Base-by-base conservation (phyloP, 306 rosid species). In the Rosa chinensis region DNA sequence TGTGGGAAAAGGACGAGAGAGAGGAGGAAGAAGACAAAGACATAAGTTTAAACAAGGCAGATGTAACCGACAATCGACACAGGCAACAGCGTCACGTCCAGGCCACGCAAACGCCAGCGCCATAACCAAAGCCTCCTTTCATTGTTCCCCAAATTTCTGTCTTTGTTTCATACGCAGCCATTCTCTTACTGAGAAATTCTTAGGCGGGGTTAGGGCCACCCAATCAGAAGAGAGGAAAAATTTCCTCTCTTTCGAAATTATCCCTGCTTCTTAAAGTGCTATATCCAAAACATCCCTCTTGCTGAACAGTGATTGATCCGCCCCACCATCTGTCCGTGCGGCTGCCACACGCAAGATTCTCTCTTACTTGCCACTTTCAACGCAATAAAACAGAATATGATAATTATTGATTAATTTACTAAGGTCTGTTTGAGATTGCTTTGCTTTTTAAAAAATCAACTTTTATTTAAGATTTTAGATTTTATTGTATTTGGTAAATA, bases 51-150 rank as follows among this genome's bases (percentile, higher is more conserved):
- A 67, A 67, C n/a, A 6, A 6, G 71, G 47, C 47, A 37, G 45
- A 17, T 28, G 28, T 28, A 32, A 58, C 79, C 48, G 77, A 80
- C 70, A 67, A 10, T 40, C 8, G 49, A 37, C 28, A 10, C 49
- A 59, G 42, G 73, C 14, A 40, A 50, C 74, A 73, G 50, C 68
- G 68, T 66, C 81, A 25, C 74, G 80, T 73, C 53, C 21, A 20
- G 44, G 77, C 77, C 70, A 84, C 68, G 81, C 83, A 70, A 18
- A 39, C 49, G 25, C 72, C 28, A 40, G 55, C 21, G 74, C 63
- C 66, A 16, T 68, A 75, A 35, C 71, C 71, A 66, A 66, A 7
- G 47, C 49, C 72, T 37, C 11, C 1, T 66, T 32, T 64, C 48
- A 8, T 18, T 13, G n/a, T 40, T 66, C 16, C 72, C 72, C 49